Conservation (phyloP, 768 basidiomycete genomes). For the Nidularia pulvinata region DNA sequence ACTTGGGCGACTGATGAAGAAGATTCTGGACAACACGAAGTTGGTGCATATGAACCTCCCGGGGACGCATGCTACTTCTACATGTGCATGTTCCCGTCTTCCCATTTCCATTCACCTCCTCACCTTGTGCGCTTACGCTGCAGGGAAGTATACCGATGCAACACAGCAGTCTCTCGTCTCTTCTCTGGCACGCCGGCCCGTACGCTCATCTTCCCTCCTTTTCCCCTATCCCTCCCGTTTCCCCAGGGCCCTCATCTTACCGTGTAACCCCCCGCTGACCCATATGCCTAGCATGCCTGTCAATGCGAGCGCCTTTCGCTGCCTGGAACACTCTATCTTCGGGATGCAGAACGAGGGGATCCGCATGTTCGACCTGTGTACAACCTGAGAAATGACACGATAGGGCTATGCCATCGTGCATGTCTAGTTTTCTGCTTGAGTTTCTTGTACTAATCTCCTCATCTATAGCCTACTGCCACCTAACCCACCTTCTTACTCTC, state of each 20-base stretch:
- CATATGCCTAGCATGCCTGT: background rate
- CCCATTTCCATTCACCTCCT: too few species aligned
- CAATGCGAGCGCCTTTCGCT: constrained; percentile 28
- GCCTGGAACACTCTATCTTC: constrained; percentile 44
- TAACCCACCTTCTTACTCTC: background rate
- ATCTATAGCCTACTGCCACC: background rate
- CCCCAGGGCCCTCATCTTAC: too few species aligned
- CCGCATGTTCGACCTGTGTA: constrained; percentile 50
- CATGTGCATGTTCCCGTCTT: constrained; percentile 24
- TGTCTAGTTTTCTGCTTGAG: background rate
- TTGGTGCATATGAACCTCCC: constrained; percentile 52
- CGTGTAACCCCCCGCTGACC: too few species aligned
- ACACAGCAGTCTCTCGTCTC: constrained; percentile 33
- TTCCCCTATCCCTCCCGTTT: too few species aligned
- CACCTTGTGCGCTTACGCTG: background rate
- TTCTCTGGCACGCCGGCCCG: too few species aligned
- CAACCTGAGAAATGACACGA: constrained; percentile 48
- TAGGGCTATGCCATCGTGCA: constrained; percentile 48
- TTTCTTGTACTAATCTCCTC: too few species aligned
- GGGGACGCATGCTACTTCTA: constrained; percentile 49
- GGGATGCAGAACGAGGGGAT: constrained; percentile 47
- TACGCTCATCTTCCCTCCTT: too few species aligned
- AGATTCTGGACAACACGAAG: constrained; percentile 14
- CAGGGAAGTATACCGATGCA: constrained; percentile 44
- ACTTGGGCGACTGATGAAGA: too few species aligned